phyloP scores from a whole-genome alignment of 306 rosid genomes.

The Prunus mume region DNA sequence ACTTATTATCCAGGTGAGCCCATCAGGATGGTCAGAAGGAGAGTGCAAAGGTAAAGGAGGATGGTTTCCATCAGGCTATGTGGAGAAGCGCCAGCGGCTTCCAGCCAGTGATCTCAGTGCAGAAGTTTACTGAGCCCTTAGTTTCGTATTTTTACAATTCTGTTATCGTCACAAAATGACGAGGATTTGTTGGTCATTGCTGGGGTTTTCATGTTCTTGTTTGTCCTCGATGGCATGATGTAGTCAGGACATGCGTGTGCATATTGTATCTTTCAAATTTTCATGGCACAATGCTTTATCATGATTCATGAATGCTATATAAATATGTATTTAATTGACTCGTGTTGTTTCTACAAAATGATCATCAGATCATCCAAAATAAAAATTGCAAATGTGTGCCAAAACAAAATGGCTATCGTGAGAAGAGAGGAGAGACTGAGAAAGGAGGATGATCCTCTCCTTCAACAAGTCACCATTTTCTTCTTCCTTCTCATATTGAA shows the following conservation, averaged over 20 bases:
- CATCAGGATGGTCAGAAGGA: conserved; percentile 97
- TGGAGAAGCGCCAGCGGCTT: conserved; percentile 82
- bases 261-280: conserved; percentile 7
- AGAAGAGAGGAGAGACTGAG: too few relatives aligned
- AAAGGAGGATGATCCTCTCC: too few relatives aligned
- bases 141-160: conserved; percentile 2
- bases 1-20: conserved; percentile 52
- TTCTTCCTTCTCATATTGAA: too few relatives aligned
- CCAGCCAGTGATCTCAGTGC: conserved; percentile 48
- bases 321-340: background rate
- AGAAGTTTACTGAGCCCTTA: conserved; percentile 52
- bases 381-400: too few relatives aligned
- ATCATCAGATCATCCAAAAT: background rate
- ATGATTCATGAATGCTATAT: background rate
- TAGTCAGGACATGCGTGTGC: background rate
- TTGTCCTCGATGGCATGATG: background rate
- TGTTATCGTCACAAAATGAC: background rate
- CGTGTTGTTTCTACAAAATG: background rate
- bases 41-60: conserved; percentile 88
- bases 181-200: background rate
- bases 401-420: too few relatives aligned
- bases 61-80: conserved; percentile 87
- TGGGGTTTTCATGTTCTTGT: background rate
- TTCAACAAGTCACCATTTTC: too few relatives aligned
- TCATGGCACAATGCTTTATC: background rate